phyloP scores from a whole-genome alignment of 148 eudicot genomes.

The Rhododendron ovatum region DNA sequence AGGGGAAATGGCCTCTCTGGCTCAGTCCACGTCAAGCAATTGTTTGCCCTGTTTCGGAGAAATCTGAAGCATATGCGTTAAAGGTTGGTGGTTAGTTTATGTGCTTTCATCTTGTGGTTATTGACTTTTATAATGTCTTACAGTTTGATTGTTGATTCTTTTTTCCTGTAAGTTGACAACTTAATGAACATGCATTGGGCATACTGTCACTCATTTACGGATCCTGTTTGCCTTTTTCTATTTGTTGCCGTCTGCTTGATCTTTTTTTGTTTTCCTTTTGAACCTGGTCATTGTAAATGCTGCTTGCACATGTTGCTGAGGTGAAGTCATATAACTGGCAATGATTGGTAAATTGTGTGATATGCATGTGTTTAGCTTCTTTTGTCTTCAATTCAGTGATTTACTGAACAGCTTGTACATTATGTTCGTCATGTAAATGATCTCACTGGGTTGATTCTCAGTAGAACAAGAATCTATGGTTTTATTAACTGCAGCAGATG shows the following conservation, averaged over 20 bases:
- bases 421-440: background rate
- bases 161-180: background rate
- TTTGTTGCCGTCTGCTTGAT: background rate
- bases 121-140: constrained; percentile 1
- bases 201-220: background rate
- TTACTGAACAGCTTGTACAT: background rate
- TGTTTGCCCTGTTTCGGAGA: constrained; percentile 87
- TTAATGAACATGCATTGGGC: background rate
- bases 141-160: background rate
- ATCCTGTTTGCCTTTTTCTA: background rate
- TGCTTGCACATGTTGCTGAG: background rate
- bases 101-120: background rate
- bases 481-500: background rate
- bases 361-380: background rate
- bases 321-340: background rate
- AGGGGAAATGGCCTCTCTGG: constrained; percentile 99
- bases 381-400: background rate
- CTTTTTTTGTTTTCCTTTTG: background rate
- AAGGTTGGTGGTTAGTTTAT: constrained; percentile 44
- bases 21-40: constrained; percentile 94
- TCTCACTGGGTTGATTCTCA: background rate
- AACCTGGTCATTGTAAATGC: background rate
- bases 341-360: background rate
- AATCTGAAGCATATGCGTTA: constrained; percentile 68
- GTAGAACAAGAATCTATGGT: background rate